Percentiles rank a stretch among this genome's conserved stretches.
phyloP scores from a whole-genome alignment of 2,329 filamentous ascomycete genomes.

The Stagonosporopsis cucurbitacearum region DNA sequence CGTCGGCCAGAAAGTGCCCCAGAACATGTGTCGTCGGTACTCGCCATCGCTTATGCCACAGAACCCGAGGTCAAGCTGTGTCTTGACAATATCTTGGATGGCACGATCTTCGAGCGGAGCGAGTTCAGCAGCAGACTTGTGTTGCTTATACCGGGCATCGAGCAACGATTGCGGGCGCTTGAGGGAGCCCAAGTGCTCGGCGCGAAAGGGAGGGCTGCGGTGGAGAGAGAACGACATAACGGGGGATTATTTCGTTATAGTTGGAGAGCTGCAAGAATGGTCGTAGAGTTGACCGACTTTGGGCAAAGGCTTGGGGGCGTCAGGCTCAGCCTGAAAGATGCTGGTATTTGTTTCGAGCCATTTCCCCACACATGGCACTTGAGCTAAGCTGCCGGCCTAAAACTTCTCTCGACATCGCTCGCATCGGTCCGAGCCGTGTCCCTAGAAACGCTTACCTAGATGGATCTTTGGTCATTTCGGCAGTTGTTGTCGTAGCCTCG shows the following conservation, averaged over 20 bases:
- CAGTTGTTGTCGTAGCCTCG: conserved; percentile 3
- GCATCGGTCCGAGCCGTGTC: conserved; percentile 7
- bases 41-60: conserved; percentile 71
- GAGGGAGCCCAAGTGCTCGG: conserved; percentile 74
- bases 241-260: not conserved
- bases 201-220: conserved; percentile 66
- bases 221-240: conserved; percentile 28
- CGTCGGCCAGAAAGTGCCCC: conserved; percentile 60
- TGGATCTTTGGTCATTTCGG: conserved; percentile 14
- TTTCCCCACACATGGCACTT: not conserved
- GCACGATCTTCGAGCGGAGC: conserved; percentile 67
- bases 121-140: conserved; percentile 65
- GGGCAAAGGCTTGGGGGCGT: not conserved
- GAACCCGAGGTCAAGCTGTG: conserved; percentile 67
- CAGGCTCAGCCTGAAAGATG: not conserved
- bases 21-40: conserved; percentile 62
- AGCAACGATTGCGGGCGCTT: conserved; percentile 68
- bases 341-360: not conserved
- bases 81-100: conserved; percentile 67
- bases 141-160: conserved; percentile 60
- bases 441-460: not conserved
- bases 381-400: not conserved
- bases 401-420: not conserved
- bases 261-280: not conserved
- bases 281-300: not conserved